phyloP scores from a whole-genome alignment of 139 green algal genomes.

The Chlamydomonas schloesseri region DNA sequence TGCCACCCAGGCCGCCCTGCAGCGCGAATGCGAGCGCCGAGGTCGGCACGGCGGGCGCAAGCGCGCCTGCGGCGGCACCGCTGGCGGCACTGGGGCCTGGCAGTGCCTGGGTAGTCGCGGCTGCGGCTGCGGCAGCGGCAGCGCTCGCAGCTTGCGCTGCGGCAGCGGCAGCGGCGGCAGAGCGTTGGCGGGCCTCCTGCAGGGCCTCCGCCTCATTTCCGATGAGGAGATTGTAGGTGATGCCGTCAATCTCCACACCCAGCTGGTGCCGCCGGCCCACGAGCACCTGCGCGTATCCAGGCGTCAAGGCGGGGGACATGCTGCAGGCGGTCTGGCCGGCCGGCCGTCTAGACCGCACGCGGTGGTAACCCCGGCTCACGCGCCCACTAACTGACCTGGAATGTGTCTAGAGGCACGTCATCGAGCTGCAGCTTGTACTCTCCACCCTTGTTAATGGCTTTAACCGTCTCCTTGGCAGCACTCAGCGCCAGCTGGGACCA shows the following conservation, averaged over 20 bases:
- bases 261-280: conserved; percentile 32
- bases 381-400: too few species aligned
- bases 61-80: neutral
- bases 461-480: conserved; percentile 4
- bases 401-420: conserved; percentile 13
- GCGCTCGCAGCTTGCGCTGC: neutral
- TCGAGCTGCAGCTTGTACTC: neutral
- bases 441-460: neutral
- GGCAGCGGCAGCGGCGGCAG: neutral
- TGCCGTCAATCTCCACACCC: conserved; percentile 25
- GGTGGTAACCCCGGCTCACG: too few species aligned
- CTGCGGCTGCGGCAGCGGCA: neutral
- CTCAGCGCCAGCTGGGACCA: neutral
- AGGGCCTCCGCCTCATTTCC: conserved; percentile 3
- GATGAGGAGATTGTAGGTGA: conserved; percentile 22
- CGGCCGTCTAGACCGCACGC: too few species aligned
- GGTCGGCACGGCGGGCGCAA: neutral
- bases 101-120: neutral
- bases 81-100: neutral
- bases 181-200: neutral
- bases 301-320: too few species aligned
- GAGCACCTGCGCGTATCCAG: conserved; percentile 29
- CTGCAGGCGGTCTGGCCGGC: too few species aligned
- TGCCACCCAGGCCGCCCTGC: neutral
- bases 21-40: neutral